Conservation (phyloP, 208 protist species). For the Leishmania amazonensis region DNA sequence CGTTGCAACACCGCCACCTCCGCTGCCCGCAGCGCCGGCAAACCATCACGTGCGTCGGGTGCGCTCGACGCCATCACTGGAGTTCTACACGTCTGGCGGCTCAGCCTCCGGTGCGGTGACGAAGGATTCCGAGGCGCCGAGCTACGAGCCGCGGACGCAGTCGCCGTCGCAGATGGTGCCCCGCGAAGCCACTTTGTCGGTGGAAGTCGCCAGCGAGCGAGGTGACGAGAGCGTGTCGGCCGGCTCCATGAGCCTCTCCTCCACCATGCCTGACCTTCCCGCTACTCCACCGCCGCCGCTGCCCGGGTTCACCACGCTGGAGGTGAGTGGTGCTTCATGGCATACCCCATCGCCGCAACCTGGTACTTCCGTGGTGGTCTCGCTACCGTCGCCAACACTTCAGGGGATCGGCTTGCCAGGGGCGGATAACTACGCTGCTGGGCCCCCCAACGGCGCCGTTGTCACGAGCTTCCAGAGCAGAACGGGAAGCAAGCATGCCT, state of each 20-base stretch:
- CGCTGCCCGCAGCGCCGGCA: slow-evolving; percentile 21
- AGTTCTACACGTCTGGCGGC: not conserved
- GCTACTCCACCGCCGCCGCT: slow-evolving; percentile 10
- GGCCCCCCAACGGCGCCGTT: not conserved
- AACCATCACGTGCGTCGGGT: slow-evolving; percentile 18
- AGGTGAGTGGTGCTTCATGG: not conserved
- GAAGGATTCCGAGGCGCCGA: not conserved
- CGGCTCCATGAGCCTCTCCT: slow-evolving; percentile 14
- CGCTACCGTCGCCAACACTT: not conserved
- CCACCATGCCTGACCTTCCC: slow-evolving; percentile 30
- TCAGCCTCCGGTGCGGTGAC: not conserved
- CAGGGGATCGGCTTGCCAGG: not conserved
- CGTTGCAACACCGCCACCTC: not conserved
- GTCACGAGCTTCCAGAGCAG: slow-evolving; percentile 5
- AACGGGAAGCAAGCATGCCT: not conserved
- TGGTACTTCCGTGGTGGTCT: not conserved
- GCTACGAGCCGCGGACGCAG: slow-evolving; percentile 1
- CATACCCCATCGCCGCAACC: not conserved
- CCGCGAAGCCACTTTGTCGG: not conserved
- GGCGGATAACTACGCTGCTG: not conserved
- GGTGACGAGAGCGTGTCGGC: not conserved
- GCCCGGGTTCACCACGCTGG: not conserved
- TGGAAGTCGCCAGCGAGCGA: not conserved
- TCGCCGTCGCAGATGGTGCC: not conserved
- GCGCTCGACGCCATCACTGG: slow-evolving; percentile 2